These are phyloP conservation scores for Fraxinus quadrangulata DNA, from an alignment of 257 asterid genomes.

Conservation along the genomic window DNA sequence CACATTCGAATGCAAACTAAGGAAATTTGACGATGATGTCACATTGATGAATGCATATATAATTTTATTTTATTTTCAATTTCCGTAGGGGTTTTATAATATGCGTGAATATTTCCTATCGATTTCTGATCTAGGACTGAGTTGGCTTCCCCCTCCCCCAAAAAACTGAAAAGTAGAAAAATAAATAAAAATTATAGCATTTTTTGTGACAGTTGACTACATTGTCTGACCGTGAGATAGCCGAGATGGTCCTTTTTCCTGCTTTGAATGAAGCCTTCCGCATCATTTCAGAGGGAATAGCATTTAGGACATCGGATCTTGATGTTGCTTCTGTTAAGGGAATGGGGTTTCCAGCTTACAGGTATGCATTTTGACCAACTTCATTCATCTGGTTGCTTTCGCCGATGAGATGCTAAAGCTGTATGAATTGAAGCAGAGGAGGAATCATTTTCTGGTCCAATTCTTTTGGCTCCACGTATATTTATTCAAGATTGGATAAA, in stretches of 20 bases:
- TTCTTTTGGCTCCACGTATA: conserved; percentile 36
- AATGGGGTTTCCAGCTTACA: conserved; percentile 51
- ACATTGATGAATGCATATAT: background rate
- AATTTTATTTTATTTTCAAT: background rate
- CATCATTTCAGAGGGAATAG: conserved; percentile 35
- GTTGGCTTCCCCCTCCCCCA: background rate
- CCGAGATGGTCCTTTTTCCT: conserved; percentile 48
- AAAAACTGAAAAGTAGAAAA: background rate
- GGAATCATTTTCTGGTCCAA: conserved; percentile 50
- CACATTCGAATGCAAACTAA: background rate
- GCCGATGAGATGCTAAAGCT: conserved; percentile 15
- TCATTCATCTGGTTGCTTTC: background rate
- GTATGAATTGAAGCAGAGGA: conserved; percentile 36
- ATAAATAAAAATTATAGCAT: background rate
- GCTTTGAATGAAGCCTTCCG: conserved; percentile 43
- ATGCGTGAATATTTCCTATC: background rate
- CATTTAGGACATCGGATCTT: conserved; percentile 45
- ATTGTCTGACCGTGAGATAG: conserved; percentile 38
- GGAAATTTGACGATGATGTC: background rate
- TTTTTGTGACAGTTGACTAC: conserved; percentile 29
- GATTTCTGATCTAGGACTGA: background rate
- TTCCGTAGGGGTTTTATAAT: background rate
- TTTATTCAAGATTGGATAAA: conserved; percentile 39
- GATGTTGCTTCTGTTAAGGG: conserved; percentile 52
- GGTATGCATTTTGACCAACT: conserved; percentile 26